These are phyloP conservation scores for Spathaspora sp. DNA, from an alignment of 805 yeast species.

Conservation along the genomic window DNA sequence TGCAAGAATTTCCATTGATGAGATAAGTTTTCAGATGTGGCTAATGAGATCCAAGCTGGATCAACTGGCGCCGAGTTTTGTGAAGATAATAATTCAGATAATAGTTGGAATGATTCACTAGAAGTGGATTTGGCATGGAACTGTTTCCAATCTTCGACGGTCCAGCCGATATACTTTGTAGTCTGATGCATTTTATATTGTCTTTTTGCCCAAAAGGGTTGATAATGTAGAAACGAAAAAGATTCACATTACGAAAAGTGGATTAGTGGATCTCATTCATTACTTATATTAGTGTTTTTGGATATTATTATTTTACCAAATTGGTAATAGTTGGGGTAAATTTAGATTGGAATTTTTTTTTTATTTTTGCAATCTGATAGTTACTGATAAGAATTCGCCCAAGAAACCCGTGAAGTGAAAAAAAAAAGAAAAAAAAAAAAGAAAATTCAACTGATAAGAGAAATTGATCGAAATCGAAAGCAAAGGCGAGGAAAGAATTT, in stretches of 20 bases:
- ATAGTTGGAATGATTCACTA: conserved; percentile 50
- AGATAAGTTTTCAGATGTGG: conserved; percentile 53
- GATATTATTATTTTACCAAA: neutral
- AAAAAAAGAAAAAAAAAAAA: neutral
- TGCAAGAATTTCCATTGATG: conserved; percentile 81
- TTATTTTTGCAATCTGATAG: neutral
- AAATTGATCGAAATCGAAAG: neutral
- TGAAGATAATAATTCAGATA: conserved; percentile 43
- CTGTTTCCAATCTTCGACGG: conserved; percentile 70
- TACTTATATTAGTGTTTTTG: neutral
- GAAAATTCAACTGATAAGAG: neutral
- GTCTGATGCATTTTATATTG: neutral
- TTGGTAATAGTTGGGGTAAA: neutral
- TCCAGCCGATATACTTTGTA: conserved; percentile 59
- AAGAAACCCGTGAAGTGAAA: neutral
- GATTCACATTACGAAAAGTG: neutral
- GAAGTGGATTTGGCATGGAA: conserved; percentile 65
- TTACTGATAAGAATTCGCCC: neutral
- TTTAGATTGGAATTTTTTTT: neutral
- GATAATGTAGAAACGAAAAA: neutral
- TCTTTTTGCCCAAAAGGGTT: neutral
- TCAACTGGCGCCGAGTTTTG: conserved; percentile 51
- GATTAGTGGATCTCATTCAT: neutral
- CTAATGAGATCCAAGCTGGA: conserved; percentile 91
- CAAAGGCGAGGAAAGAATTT: neutral